Conservation (phyloP, 169 alveolate species). For the Eimeria praecox region DNA sequence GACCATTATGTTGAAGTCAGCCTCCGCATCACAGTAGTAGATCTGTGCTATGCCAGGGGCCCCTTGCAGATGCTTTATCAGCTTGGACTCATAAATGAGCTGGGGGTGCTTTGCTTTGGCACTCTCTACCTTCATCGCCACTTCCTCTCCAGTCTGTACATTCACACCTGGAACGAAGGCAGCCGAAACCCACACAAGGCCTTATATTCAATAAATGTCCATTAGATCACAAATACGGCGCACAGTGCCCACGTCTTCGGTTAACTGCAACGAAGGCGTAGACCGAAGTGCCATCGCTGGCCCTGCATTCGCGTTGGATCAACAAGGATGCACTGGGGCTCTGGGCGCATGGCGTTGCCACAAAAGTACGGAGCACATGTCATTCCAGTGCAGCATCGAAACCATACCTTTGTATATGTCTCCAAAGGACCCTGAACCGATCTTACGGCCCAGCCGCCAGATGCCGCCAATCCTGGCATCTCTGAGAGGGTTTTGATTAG, state of each 20-base stretch:
- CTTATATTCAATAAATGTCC: background rate
- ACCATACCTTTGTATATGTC: constrained; percentile 95
- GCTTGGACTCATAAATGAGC: constrained; percentile 85
- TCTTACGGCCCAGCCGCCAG: constrained; percentile 97
- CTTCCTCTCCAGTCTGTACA: constrained; percentile 86
- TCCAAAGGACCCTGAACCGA: constrained; percentile 99
- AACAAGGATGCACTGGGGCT: background rate
- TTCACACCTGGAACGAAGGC: constrained; percentile 59
- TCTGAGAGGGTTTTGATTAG: constrained; percentile 84
- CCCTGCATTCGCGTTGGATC: background rate
- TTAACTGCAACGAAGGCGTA: background rate
- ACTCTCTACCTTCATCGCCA: constrained; percentile 85
- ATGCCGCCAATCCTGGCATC: constrained; percentile 97
- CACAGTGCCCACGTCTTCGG: background rate
- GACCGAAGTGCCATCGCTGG: background rate
- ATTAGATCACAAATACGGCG: background rate
- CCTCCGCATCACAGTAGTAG: constrained; percentile 85
- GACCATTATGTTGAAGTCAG: constrained; percentile 88
- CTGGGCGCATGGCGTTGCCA: background rate
- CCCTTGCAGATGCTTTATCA: constrained; percentile 84
- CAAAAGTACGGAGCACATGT: background rate
- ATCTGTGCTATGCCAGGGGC: constrained; percentile 80
- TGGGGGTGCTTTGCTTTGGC: constrained; percentile 89
- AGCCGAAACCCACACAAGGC: background rate
- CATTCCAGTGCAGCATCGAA: background rate